Evolutionary conservation across 352 stramenopile genomes (phyloP), one percentile per base, ranked within the genome.

Genomic region (Nothophytophthora sp.): DNA sequence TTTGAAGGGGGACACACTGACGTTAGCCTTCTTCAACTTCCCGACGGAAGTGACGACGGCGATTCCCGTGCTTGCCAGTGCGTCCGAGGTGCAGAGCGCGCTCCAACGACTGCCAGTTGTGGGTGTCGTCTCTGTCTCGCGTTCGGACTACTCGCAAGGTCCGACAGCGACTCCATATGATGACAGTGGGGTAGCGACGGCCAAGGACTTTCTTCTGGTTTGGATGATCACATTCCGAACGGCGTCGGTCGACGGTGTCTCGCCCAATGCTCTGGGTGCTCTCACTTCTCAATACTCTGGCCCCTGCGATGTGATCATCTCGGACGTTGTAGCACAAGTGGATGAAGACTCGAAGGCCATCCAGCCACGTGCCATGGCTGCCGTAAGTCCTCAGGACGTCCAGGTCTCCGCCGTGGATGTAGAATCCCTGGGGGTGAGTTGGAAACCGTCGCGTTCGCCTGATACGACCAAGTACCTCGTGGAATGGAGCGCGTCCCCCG

Each of bases 171-270:
- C 60, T 1, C 63, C 58, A 2, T 90, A 78, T 23, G 84, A 95
- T 33, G 36, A 27, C 0, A 87, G 76, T 19, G 52, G 48, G 2
- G 51, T 90, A 5, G 60, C 67, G 28, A 86, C 73, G 1, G 48
- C 50, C 1, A 55, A 30, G 1, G 51, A 67, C 3, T 81, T 90
- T 13, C 50, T 67, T 7, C 24, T 93, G n/a, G 60, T 75, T 25
- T 96, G 79, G 80, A 86, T 66, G 15, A 89, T 96, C 28, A 94
- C 81, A 7, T 96, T 95, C 55, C 55, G 56, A n/a, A 63, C 60
- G 0, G 25, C 60, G 11, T 88, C 78, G 0, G 51, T 65, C 5
- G 77, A 88, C 35, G 67, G 73, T 0, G 42, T 90, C 8, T 60
- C 57, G 18, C 79, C 75, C 28, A 84, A 71, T 36, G 38, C 64